phyloP scores from a whole-genome alignment of 176 grass and related monocot genomes.

The Phragmites australis region DNA sequence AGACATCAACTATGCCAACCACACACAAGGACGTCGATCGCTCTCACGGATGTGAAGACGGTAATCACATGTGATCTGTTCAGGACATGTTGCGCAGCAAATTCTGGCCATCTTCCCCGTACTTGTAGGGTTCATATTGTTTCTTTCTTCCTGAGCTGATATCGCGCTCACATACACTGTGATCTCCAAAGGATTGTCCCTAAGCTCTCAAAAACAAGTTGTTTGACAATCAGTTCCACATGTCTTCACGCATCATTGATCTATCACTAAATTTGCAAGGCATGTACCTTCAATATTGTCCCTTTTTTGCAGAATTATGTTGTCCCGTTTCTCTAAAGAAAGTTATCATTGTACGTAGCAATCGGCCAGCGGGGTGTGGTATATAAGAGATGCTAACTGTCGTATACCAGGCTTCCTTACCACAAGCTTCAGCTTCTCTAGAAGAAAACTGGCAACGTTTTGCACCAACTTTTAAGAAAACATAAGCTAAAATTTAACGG shows the following conservation, averaged over 20 bases:
- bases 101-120: background rate
- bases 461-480: background rate
- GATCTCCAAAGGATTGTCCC: background rate
- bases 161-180: too few relatives aligned
- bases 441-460: background rate
- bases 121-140: conserved; percentile 10
- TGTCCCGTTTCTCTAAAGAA: background rate
- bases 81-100: background rate
- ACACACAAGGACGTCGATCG: background rate
- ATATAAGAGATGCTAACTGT: too few relatives aligned
- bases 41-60: background rate
- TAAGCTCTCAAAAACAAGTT: background rate
- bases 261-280: too few relatives aligned
- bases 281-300: too few relatives aligned
- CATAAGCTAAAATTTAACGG: background rate
- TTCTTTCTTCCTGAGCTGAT: background rate
- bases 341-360: too few relatives aligned
- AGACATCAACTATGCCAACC: too few relatives aligned
- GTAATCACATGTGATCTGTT: conserved; percentile 12
- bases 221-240: background rate
- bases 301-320: background rate
- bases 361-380: too few relatives aligned
- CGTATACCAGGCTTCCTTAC: too few relatives aligned
- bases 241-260: background rate
- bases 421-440: too few relatives aligned